Evolutionary conservation across 768 basidiomycete genomes (phyloP), one percentile per base, ranked within the genome.

Genomic region (Lenzites betulinus): DNA sequence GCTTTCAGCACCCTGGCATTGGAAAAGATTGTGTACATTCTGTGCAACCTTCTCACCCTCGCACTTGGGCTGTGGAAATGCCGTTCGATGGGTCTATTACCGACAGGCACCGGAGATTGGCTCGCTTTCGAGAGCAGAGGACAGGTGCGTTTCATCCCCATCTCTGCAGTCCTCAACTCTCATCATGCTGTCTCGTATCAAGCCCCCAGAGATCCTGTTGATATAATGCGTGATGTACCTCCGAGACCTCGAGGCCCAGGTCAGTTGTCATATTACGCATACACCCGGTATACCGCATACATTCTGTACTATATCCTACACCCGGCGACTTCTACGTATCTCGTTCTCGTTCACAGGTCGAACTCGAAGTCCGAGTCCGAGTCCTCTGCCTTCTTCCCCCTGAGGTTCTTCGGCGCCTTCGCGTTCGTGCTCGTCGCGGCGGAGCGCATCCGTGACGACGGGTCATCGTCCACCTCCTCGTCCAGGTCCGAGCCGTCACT

Each of bases 51-150:
- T 5, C 70, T 89, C 55, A 95, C 93, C 0, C 80, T 97, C 18
- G 84, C 78, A 6, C 86, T 97, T 28, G 95, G 95, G 0, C 73
- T 97, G 26, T 98, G 91, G 89, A 98, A 98, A 74, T 96, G 94
- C 74, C 85, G 86, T 33, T 84, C 88, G 0, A 95, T 98, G 93
- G 95, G 95, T 0, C 78, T 98, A 53, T 75, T 98, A 18, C 95
- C 95, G 0, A 89, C 86, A 1, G 93, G 95, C 1, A 92, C 93
- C 0, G 93, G 90, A 1, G 95, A 98, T 75, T 98, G 95, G 93
- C 76, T 96, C 52, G 93, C 92, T 15, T 98, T 98, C 66, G 95
- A 96, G 77, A 88, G 85, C 1, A 78, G 95, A 66, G 86, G 85
- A 20, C 67, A 63, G 65, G 71, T 73, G 46, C 12, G 71, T 62